A percentile compares a stretch with the other conserved stretches of the same genome.
phyloP scores from a whole-genome alignment of 441 rosid species.

The Erysimum pusillum region DNA sequence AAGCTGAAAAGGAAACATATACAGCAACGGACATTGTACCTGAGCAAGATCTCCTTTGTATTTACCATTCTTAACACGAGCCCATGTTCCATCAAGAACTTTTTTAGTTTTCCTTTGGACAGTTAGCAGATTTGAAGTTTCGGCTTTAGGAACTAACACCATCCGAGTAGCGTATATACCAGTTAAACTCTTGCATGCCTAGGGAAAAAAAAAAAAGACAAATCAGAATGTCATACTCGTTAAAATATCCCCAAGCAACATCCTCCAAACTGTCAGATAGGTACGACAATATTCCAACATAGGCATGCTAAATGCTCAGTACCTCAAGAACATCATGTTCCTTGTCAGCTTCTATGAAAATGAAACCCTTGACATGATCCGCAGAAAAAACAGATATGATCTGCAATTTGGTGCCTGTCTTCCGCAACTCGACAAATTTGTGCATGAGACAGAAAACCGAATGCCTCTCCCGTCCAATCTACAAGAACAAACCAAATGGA shows the following conservation, averaged over 20 bases:
- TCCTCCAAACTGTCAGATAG: constrained; percentile 14
- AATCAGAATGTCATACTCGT: constrained; percentile 16
- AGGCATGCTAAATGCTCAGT: constrained; percentile 20
- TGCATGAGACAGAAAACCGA: constrained; percentile 91
- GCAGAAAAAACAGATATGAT: constrained; percentile 77
- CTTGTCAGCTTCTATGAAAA: constrained; percentile 83
- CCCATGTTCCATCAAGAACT: constrained; percentile 79
- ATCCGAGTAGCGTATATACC: constrained; percentile 74
- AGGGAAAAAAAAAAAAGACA: constrained; percentile 39
- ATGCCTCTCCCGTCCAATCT: constrained; percentile 86
- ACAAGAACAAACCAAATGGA: constrained; percentile 41
- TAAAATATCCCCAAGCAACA: constrained; percentile 21
- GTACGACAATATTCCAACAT: constrained; percentile 16
- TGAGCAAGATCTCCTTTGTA: constrained; percentile 95
- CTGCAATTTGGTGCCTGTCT: constrained; percentile 67
- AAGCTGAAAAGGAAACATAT: constrained; percentile 29
- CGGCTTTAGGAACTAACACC: constrained; percentile 65
- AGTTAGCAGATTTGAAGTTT: constrained; percentile 69
- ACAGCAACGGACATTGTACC: constrained; percentile 51
- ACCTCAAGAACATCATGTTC: constrained; percentile 82
- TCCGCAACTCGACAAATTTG: constrained; percentile 79
- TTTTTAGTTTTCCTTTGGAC: constrained; percentile 61
- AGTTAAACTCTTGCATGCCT: constrained; percentile 83
- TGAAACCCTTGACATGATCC: constrained; percentile 82
- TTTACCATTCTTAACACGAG: constrained; percentile 85